These are phyloP conservation scores for Gossypium gossypioides DNA, from an alignment of 441 rosid species.

Conservation along the genomic window DNA sequence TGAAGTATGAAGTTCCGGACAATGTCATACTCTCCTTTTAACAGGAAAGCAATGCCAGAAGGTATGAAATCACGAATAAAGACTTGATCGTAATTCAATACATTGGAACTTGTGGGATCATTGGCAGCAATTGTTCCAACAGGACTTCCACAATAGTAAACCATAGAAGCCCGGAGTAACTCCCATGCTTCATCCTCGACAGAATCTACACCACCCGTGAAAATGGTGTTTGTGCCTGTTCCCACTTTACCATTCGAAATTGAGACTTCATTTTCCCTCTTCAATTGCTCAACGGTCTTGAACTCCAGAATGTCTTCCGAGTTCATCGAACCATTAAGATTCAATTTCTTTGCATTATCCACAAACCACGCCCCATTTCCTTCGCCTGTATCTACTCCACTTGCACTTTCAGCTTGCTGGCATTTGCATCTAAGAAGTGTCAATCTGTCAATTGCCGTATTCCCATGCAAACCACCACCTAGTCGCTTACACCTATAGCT, in stretches of 20 bases:
- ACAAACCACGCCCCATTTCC: conserved; percentile 39
- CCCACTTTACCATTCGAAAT: conserved; percentile 23
- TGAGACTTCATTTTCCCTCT: conserved; percentile 25
- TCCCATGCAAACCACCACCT: conserved; percentile 14
- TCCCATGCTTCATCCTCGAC: conserved; percentile 89
- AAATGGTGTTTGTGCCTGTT: conserved; percentile 13
- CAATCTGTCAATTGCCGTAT: conserved; percentile 18
- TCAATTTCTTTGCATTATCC: conserved; percentile 33
- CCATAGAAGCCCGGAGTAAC: conserved; percentile 55
- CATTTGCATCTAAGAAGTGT: conserved; percentile 39
- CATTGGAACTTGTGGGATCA: conserved; percentile 61
- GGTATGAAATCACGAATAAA: conserved; percentile 91
- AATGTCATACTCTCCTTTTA: conserved; percentile 87
- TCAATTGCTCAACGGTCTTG: conserved; percentile 23
- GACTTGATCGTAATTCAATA: conserved; percentile 85
- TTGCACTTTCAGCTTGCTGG: conserved; percentile 36
- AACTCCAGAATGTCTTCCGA: conserved; percentile 23
- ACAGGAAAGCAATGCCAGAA: conserved; percentile 78
- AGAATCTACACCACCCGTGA: conserved; percentile 29
- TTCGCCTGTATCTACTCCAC: conserved; percentile 28
- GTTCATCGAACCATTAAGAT: conserved; percentile 26
- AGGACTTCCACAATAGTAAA: conserved; percentile 54
- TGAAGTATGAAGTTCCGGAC: conserved; percentile 89
- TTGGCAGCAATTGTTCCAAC: conserved; percentile 79
- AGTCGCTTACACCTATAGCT: conserved; percentile 8